A percentile compares a stretch with the other conserved stretches of the same genome.
phyloP scores from a whole-genome alignment of 2,329 filamentous ascomycete species.

The Elsinoe fawcettii region DNA sequence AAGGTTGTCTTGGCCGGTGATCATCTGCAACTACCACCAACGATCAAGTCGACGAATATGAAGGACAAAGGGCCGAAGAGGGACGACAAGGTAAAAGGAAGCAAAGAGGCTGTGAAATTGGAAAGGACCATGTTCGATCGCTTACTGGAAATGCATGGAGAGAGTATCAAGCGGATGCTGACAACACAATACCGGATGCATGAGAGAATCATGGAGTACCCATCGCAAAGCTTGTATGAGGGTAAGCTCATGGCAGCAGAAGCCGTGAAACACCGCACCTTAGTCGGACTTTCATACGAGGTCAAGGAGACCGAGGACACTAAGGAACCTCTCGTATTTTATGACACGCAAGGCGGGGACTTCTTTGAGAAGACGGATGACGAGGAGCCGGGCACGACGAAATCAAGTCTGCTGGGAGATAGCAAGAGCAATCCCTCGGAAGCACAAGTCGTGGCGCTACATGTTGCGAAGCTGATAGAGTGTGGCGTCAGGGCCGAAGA shows the following conservation, averaged over 20 bases:
- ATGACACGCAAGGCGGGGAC: slow-evolving; percentile 91
- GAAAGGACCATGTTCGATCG: slow-evolving; percentile 93
- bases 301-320: slow-evolving; percentile 80
- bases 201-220: slow-evolving; percentile 88
- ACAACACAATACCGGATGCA: slow-evolving; percentile 99
- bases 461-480: slow-evolving; percentile 67
- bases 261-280: slow-evolving; percentile 63
- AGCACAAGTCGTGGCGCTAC: slow-evolving; percentile 67
- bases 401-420: slow-evolving; percentile 57
- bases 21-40: slow-evolving; percentile 87
- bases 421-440: slow-evolving; percentile 93
- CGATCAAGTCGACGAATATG: slow-evolving; percentile 67
- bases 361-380: slow-evolving; percentile 77
- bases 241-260: slow-evolving; percentile 73
- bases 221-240: slow-evolving; percentile 81
- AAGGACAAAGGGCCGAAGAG: slow-evolving; percentile 32
- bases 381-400: slow-evolving; percentile 58
- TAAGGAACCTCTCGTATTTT: slow-evolving; percentile 78
- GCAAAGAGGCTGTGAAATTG: slow-evolving; percentile 43
- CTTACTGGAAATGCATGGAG: slow-evolving; percentile 71
- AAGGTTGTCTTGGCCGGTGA: slow-evolving; percentile 91
- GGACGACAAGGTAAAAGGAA: slow-evolving; percentile 37
- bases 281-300: slow-evolving; percentile 70
- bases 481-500: slow-evolving; percentile 75
- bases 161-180: slow-evolving; percentile 83